Evolutionary conservation across 768 basidiomycete genomes (phyloP).

Genomic region (Galerina marginata): DNA sequence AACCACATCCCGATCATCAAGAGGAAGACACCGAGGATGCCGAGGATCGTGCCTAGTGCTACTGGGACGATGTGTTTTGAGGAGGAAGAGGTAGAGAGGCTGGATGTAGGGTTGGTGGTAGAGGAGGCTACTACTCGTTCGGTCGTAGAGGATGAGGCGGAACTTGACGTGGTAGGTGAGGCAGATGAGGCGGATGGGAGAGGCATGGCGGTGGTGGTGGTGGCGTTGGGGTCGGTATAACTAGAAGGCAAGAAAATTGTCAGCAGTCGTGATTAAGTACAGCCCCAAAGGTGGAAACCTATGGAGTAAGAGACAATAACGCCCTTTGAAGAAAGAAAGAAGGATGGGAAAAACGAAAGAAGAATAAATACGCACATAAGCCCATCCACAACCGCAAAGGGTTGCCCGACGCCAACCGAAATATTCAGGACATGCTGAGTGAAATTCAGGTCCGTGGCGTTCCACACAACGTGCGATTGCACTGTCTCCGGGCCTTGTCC

Average conservation of each 20-base stretch:
- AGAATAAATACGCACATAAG: constrained; percentile 37
- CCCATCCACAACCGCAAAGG: constrained; percentile 44
- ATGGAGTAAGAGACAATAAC: too few relatives aligned
- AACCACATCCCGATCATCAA: constrained; percentile 33
- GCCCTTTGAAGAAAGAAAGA: too few relatives aligned
- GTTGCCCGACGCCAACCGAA: constrained; percentile 41
- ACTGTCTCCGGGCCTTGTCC: constrained; percentile 44
- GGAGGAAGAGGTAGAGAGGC: constrained; percentile 19
- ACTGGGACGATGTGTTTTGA: constrained; percentile 33
- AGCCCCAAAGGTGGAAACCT: too few relatives aligned
- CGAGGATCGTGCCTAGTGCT: constrained; percentile 38
- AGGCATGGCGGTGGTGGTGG: not conserved
- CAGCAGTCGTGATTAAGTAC: not conserved
- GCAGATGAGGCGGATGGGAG: constrained; percentile 12
- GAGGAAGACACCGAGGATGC: constrained; percentile 38
- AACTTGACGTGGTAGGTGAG: constrained; percentile 11
- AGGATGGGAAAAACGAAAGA: too few relatives aligned
- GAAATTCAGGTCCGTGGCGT: constrained; percentile 36
- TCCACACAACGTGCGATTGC: constrained; percentile 43
- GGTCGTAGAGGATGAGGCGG: constrained; percentile 12
- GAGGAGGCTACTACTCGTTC: constrained; percentile 24
- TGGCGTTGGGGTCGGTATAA: constrained; percentile 15
- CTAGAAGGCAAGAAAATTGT: constrained; percentile 1
- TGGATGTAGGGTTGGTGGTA: constrained; percentile 10
- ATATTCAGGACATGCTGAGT: constrained; percentile 41